These are phyloP conservation scores for Pachyrhizus erosus DNA, from an alignment of 306 rosid genomes.

Conservation along the genomic window DNA sequence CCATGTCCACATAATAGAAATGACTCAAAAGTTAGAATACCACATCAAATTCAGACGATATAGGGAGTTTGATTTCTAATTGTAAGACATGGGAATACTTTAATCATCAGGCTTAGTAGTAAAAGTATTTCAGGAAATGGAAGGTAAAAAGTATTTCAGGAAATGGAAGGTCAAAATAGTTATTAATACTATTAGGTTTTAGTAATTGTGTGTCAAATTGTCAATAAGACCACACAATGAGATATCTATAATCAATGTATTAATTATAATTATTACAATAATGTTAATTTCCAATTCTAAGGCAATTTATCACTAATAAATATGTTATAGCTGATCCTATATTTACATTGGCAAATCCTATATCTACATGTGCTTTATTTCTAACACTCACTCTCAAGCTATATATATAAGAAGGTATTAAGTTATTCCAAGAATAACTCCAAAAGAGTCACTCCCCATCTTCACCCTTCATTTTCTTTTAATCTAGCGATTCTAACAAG, in stretches of 20 bases:
- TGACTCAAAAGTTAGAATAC: slow-evolving; percentile 19
- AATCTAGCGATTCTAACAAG: too few species aligned
- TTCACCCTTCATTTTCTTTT: too few species aligned
- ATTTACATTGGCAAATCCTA: too few species aligned
- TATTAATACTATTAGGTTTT: background rate
- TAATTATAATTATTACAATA: background rate
- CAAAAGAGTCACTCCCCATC: too few species aligned
- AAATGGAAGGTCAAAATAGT: background rate
- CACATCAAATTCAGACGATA: slow-evolving; percentile 1
- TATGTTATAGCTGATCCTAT: background rate
- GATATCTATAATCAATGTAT: background rate
- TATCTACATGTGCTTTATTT: background rate
- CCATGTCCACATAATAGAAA: slow-evolving; percentile 6
- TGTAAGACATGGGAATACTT: slow-evolving; percentile 19
- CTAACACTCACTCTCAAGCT: background rate
- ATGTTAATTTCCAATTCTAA: background rate
- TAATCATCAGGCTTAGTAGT: slow-evolving; percentile 14
- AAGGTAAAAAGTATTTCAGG: background rate
- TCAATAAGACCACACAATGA: background rate
- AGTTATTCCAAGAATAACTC: too few species aligned
- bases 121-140: background rate
- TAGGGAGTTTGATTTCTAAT: background rate
- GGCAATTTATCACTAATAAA: background rate
- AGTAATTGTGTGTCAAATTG: background rate
- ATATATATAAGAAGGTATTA: background rate